phyloP scores from a whole-genome alignment of 139 green algal genomes.

The Pedinophyceae sp. region DNA sequence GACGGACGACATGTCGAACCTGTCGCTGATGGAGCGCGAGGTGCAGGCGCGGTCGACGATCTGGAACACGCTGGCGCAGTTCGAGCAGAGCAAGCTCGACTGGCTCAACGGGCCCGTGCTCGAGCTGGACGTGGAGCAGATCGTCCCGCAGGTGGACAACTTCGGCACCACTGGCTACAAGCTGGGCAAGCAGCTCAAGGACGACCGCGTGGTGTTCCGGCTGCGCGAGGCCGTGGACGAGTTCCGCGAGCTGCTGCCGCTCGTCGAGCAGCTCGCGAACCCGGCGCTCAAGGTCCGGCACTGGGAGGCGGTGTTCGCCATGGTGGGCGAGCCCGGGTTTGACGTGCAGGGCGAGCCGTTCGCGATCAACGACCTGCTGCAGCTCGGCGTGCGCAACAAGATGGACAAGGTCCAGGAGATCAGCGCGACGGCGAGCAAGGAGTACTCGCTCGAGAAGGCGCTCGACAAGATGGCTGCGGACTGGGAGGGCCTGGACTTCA shows the following conservation, averaged over 20 bases:
- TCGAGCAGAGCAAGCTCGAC: conserved; percentile 35
- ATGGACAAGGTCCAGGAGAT: conserved; percentile 22
- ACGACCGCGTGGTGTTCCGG: conserved; percentile 35
- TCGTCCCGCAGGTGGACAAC: conserved; percentile 38
- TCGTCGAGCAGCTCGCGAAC: conserved; percentile 49
- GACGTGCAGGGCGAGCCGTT: conserved; percentile 6
- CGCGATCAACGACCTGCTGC: conserved; percentile 17
- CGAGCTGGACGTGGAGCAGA: conserved; percentile 37
- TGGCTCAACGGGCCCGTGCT: conserved; percentile 51
- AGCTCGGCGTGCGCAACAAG: conserved; percentile 17
- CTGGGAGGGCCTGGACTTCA: conserved; percentile 57
- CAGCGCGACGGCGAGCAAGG: conserved; percentile 33
- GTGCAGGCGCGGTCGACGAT: background rate
- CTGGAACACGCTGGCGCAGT: conserved; percentile 38
- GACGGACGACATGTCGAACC: background rate
- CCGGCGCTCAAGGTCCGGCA: conserved; percentile 45
- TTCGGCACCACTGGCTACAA: conserved; percentile 12
- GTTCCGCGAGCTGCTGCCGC: conserved; percentile 40
- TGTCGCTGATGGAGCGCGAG: conserved; percentile 19
- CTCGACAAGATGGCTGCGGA: conserved; percentile 58
- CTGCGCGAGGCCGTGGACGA: conserved; percentile 56
- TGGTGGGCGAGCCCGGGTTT: background rate
- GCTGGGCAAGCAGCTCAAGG: conserved; percentile 46
- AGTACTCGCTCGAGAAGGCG: conserved; percentile 51
- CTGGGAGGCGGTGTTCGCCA: conserved; percentile 20